These are phyloP conservation scores for Scytalidium sp. DNA, from an alignment of 2,329 filamentous ascomycete species.

Conservation along the genomic window DNA sequence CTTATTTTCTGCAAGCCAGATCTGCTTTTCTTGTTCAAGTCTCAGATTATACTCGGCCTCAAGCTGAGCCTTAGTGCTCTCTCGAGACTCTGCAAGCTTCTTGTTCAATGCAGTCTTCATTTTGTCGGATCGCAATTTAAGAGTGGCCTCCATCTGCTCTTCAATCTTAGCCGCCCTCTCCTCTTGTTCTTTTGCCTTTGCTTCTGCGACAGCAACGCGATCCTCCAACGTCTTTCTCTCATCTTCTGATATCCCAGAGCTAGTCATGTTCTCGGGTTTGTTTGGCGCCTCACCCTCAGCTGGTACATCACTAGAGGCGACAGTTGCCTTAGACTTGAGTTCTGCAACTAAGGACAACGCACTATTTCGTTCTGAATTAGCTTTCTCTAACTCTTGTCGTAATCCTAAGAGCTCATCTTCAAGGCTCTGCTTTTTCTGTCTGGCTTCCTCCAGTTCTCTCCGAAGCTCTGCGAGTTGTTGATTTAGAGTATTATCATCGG, in stretches of 20 bases:
- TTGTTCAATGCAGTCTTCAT: slow-evolving; percentile 68
- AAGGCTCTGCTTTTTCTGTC: slow-evolving; percentile 65
- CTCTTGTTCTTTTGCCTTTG: slow-evolving; percentile 62
- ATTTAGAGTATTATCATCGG: slow-evolving; percentile 48
- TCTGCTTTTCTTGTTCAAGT: slow-evolving; percentile 61
- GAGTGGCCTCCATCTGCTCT: slow-evolving; percentile 53
- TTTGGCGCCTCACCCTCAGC: slow-evolving; percentile 53
- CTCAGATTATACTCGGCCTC: slow-evolving; percentile 43
- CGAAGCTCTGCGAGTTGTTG: slow-evolving; percentile 45
- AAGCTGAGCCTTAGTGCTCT: slow-evolving; percentile 51
- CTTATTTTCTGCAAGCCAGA: slow-evolving; percentile 54
- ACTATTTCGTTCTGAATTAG: slow-evolving; percentile 59
- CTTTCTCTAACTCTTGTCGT: slow-evolving; percentile 57
- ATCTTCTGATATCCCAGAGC: slow-evolving; percentile 45
- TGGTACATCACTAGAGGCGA: slow-evolving; percentile 19
- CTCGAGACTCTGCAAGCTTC: slow-evolving; percentile 57
- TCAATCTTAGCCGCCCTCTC: slow-evolving; percentile 57
- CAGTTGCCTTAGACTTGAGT: slow-evolving; percentile 38
- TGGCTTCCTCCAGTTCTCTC: slow-evolving; percentile 64
- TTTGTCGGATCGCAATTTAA: slow-evolving; percentile 64
- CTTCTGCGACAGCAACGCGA: slow-evolving; percentile 57
- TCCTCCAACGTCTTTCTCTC: slow-evolving; percentile 61
- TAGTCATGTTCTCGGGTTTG: slow-evolving; percentile 42
- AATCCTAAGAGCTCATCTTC: slow-evolving; percentile 58
- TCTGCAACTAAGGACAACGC: slow-evolving; percentile 34